Evolutionary conservation across 75 land plant genomes (phyloP).

Genomic region (Selaginella tamariscina): DNA sequence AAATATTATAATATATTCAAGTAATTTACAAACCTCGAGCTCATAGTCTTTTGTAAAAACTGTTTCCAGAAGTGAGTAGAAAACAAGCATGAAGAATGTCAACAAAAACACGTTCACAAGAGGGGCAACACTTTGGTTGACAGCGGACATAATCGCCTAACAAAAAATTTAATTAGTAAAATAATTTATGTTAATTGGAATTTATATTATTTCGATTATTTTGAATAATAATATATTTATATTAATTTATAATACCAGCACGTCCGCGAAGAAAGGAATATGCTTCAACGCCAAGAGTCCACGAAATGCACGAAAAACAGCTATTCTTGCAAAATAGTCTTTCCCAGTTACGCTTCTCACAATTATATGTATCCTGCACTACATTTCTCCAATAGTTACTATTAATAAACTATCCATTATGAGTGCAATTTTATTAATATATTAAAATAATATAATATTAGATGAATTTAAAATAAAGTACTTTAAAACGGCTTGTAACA

Average conservation of each 20-base stretch:
- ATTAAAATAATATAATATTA: not conserved
- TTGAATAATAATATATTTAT: not conserved
- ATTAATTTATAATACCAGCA: slow-evolving; percentile 14
- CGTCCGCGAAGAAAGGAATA: slow-evolving; percentile 20
- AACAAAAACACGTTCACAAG: slow-evolving; percentile 22
- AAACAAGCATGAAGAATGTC: slow-evolving; percentile 17
- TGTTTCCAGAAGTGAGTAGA: slow-evolving; percentile 25
- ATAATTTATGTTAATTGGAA: too few species aligned
- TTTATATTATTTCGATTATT: not conserved
- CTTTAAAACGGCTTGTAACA: not conserved
- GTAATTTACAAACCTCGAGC: slow-evolving; percentile 9
- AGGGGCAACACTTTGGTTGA: slow-evolving; percentile 19
- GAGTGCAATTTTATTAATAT: too few species aligned
- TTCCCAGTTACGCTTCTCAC: slow-evolving; percentile 4
- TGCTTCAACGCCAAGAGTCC: slow-evolving; percentile 19
- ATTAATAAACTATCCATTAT: too few species aligned
- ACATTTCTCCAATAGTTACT: too few species aligned
- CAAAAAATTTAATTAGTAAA: too few species aligned
- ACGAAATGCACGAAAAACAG: slow-evolving; percentile 23
- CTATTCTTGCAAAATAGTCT: slow-evolving; percentile 18
- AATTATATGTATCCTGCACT: slow-evolving; percentile 23
- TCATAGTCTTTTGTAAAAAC: slow-evolving; percentile 19
- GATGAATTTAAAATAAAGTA: not conserved
- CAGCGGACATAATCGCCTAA: slow-evolving; percentile 29
- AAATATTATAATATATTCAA: too few species aligned